Conservation (phyloP, 306 rosid genomes). For the Myrica gale region DNA sequence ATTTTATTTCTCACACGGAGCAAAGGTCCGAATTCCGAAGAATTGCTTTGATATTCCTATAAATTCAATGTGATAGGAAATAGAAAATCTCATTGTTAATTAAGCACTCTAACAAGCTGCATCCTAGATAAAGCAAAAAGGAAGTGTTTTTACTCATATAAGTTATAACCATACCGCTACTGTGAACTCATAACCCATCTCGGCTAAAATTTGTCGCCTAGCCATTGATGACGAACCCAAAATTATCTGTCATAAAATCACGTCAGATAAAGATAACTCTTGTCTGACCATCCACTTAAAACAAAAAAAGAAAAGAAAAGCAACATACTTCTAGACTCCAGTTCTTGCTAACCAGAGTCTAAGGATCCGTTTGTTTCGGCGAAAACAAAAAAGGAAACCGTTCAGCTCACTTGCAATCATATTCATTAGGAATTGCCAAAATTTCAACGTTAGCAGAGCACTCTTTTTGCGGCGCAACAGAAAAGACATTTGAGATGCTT, state of each 20-base stretch:
- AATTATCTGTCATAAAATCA: slow-evolving; percentile 49
- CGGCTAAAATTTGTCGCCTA: slow-evolving; percentile 67
- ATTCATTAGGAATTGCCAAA: too few species aligned
- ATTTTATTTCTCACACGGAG: too few species aligned
- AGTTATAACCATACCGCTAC: slow-evolving; percentile 53
- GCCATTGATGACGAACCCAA: slow-evolving; percentile 89
- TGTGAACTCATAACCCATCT: slow-evolving; percentile 80
- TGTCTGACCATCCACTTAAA: background rate
- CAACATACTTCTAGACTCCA: background rate
- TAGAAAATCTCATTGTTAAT: too few species aligned
- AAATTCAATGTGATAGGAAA: too few species aligned
- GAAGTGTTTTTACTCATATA: background rate
- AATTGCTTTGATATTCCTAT: too few species aligned
- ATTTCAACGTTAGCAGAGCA: too few species aligned
- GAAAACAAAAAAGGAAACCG: background rate
- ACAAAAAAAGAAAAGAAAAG: too few species aligned
- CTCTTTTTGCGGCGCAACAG: background rate
- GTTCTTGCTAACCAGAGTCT: background rate
- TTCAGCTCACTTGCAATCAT: too few species aligned
- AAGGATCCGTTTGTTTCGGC: background rate
- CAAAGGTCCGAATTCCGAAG: too few species aligned
- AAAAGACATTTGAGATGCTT: background rate
- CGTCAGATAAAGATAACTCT: background rate
- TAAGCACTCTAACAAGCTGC: background rate
- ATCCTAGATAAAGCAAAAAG: slow-evolving; percentile 16